Base-by-base conservation (phyloP, 2,329 filamentous ascomycete genomes). In the Fusarium tricinctum region DNA sequence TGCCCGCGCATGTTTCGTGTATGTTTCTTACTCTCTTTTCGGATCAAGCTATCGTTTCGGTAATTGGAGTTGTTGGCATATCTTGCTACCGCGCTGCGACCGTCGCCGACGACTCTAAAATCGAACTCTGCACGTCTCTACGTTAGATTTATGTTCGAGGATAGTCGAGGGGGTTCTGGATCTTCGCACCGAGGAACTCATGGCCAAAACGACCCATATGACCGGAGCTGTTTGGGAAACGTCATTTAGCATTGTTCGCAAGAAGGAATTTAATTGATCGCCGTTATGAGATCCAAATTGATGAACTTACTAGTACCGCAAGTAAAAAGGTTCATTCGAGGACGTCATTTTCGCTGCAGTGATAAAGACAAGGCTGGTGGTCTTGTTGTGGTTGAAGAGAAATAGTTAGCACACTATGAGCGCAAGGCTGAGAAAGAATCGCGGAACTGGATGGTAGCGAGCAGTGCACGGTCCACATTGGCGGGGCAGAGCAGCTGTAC, bases 61-160 rank as follows among this genome's bases (percentile, higher is more conserved):
- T 99, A 99, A 82, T 99, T 99, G 59, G 95, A 98, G 81, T 99
- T 99, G 86, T 99, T 99, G 69, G 96, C 96, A 82, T 99, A 99
- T 81, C 96, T 91, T 32, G 95, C 94, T 52, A 96, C 92, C 9
- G 96, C 96, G 78, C 94, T 97, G 65, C 93, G 89, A 51, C 96
- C 96, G 78, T 99, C 96, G 55, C 93, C 93, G 45, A 98, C 88
- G 23, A 94, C 93, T 57, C 95, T 89, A 76, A 99, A 96, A 79
- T 99, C 96, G 79, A 99, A 99, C 81, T 99, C 95, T 98, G 72
- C 30, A 40, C 32, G 45, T 33, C n/a, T 12, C 33, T 4, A 32
- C n/a, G 51, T 73, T 44, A 73, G 64, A 13, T 38, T 22, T 3
- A 26, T 8, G 13, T 20, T 20, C 23, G 42, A 22, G 12, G 5